phyloP scores from a whole-genome alignment of 1,139 yeast species.

The Hyphopichia burtonii region DNA sequence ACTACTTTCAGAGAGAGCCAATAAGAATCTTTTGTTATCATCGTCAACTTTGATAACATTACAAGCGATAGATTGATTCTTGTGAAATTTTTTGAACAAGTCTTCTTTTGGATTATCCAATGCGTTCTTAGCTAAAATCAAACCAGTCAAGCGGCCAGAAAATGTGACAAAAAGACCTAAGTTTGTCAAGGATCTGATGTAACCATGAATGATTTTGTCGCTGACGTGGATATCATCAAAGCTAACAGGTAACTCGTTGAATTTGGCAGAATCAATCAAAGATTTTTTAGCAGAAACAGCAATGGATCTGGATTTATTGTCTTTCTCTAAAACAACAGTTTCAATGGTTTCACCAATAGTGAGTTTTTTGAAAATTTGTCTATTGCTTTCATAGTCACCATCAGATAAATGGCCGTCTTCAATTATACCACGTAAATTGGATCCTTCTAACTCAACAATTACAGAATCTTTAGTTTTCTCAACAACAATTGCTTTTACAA shows the following conservation, averaged over 20 bases:
- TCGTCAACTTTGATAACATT: conserved; percentile 63
- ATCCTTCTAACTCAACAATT: conserved; percentile 60
- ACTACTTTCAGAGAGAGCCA: conserved; percentile 49
- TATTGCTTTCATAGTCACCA: conserved; percentile 69
- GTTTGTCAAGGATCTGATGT: conserved; percentile 70
- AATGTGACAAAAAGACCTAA: conserved; percentile 84
- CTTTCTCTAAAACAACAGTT: conserved; percentile 69
- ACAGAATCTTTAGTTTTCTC: conserved; percentile 77
- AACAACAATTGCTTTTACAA: conserved; percentile 61
- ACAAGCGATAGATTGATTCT: conserved; percentile 68
- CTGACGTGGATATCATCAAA: conserved; percentile 57
- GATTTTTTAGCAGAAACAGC: conserved; percentile 65
- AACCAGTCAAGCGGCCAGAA: conserved; percentile 77
- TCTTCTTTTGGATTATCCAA: conserved; percentile 55
- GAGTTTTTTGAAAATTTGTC: conserved; percentile 58
- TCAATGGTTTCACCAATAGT: conserved; percentile 60
- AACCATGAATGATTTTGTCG: conserved; percentile 63
- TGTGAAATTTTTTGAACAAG: conserved; percentile 55
- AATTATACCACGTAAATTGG: conserved; percentile 67
- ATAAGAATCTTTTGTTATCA: conserved; percentile 66
- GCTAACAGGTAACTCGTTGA: conserved; percentile 51
- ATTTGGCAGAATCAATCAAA: conserved; percentile 62
- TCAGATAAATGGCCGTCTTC: conserved; percentile 76
- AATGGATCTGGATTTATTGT: conserved; percentile 56
- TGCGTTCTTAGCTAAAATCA: conserved; percentile 77